These are phyloP conservation scores for Talaromyces pinophilus DNA, from an alignment of 2,329 filamentous ascomycete genomes.

Conservation along the genomic window DNA sequence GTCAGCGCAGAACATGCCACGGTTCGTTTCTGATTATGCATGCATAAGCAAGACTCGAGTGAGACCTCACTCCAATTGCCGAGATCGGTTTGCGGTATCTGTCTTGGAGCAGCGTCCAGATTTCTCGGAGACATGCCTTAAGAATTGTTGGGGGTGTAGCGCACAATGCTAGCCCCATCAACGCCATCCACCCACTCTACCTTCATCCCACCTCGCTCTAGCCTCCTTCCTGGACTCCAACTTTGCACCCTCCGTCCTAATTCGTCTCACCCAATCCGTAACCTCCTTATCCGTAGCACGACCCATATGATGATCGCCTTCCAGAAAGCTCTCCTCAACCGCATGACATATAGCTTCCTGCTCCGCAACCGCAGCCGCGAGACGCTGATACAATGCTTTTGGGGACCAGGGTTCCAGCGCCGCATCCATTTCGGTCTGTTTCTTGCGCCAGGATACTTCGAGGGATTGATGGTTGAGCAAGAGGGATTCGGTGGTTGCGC, in stretches of 20 bases:
- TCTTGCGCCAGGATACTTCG: conserved; percentile 88
- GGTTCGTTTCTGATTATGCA: not conserved
- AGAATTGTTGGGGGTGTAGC: too few species aligned
- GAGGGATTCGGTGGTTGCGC: conserved; percentile 73
- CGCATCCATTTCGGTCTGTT: conserved; percentile 84
- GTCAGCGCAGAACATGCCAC: too few species aligned
- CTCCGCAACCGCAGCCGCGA: conserved; percentile 75
- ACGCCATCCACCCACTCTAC: conserved; percentile 90
- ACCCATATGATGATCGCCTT: conserved; percentile 54
- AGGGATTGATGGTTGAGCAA: conserved; percentile 80
- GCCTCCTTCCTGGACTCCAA: conserved; percentile 81
- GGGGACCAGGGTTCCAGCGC: conserved; percentile 83
- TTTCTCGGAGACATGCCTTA: not conserved
- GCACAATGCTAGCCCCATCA: conserved; percentile 44
- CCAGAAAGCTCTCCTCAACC: conserved; percentile 90
- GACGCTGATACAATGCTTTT: conserved; percentile 78
- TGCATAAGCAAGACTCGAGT: not conserved
- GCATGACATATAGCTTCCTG: conserved; percentile 79
- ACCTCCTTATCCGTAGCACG: conserved; percentile 77
- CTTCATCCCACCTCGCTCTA: conserved; percentile 94
- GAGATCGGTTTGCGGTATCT: not conserved
- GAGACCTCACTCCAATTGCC: not conserved
- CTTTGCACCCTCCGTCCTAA: conserved; percentile 76
- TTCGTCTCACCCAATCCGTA: conserved; percentile 77
- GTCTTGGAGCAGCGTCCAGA: not conserved